phyloP scores from a whole-genome alignment of 164 flowering plant species.

The Berberis thunbergii region DNA sequence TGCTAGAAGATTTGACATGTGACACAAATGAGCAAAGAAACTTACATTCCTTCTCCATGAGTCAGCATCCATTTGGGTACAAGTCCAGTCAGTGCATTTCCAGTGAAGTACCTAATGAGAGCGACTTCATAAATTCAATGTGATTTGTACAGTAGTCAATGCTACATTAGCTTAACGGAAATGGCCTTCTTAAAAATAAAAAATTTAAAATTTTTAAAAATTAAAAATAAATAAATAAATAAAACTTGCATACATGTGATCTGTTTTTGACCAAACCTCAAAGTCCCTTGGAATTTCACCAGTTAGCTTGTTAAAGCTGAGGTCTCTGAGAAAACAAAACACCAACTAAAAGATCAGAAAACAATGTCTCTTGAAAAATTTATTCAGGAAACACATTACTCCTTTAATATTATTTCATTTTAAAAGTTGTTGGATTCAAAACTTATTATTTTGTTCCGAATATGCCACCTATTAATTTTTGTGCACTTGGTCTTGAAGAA shows the following conservation, averaged over 20 bases:
- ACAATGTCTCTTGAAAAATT: neutral
- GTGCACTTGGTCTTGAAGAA: too few species aligned
- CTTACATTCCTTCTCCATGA: conserved; percentile 3
- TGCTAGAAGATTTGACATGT: too few species aligned
- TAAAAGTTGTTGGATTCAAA: too few species aligned
- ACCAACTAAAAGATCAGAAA: neutral
- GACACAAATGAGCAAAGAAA: neutral
- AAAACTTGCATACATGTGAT: conserved; percentile 7
- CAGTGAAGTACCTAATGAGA: conserved; percentile 45
- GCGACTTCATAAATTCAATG: neutral
- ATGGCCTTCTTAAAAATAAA: too few species aligned
- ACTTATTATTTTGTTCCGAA: too few species aligned
- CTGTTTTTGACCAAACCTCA: neutral
- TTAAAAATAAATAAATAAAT: too few species aligned
- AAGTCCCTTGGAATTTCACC: conserved; percentile 11
- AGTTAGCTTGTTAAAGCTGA: conserved; percentile 19
- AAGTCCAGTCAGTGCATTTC: conserved; percentile 53
- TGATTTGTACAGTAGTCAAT: neutral
- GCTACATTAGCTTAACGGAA: too few species aligned
- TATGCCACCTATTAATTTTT: too few species aligned
- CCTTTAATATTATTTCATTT: too few species aligned
- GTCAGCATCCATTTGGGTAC: conserved; percentile 39
- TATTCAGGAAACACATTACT: neutral
- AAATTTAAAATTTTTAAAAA: too few species aligned
- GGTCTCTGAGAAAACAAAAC: conserved; percentile 13